phyloP scores from a whole-genome alignment of 139 green algal species.

The Volvox africanus region DNA sequence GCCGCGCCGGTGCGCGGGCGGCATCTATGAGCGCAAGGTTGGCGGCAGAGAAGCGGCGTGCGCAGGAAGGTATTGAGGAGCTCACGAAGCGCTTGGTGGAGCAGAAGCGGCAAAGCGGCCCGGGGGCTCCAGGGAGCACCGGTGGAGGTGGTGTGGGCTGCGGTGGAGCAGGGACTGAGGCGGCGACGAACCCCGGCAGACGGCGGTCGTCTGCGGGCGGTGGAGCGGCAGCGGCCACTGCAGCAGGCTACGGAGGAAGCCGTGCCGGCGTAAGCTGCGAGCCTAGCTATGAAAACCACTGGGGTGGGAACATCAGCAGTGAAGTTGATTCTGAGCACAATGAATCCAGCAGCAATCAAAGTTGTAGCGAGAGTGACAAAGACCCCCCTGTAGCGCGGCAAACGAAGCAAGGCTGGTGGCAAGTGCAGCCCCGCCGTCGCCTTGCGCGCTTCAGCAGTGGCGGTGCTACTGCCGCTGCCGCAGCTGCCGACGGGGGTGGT shows the following conservation, averaged over 20 bases:
- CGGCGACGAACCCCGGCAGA: not conserved
- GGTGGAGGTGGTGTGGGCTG: not conserved
- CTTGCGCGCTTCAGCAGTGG: not conserved
- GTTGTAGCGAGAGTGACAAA: not conserved
- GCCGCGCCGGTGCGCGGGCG: constrained; percentile 7
- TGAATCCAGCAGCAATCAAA: not conserved
- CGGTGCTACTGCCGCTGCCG: not conserved
- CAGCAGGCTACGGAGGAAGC: no score
- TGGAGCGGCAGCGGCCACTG: not conserved
- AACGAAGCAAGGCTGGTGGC: not conserved
- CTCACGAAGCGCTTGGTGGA: constrained; percentile 10
- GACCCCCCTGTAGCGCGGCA: no score
- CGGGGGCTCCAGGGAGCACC: not conserved
- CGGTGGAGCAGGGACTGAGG: no score
- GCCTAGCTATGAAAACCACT: not conserved
- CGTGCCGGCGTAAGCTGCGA: no score
- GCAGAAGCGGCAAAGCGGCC: not conserved
- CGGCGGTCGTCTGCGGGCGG: not conserved
- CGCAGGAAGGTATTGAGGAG: not conserved
- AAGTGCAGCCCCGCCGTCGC: not conserved
- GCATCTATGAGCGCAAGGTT: constrained; percentile 17
- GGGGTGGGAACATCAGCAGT: not conserved
- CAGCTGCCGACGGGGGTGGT: not conserved
- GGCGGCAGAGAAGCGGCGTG: not conserved
- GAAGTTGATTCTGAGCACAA: not conserved